Conservation (phyloP, 345 rosid genomes). For the Eucalyptus tenuipes region DNA sequence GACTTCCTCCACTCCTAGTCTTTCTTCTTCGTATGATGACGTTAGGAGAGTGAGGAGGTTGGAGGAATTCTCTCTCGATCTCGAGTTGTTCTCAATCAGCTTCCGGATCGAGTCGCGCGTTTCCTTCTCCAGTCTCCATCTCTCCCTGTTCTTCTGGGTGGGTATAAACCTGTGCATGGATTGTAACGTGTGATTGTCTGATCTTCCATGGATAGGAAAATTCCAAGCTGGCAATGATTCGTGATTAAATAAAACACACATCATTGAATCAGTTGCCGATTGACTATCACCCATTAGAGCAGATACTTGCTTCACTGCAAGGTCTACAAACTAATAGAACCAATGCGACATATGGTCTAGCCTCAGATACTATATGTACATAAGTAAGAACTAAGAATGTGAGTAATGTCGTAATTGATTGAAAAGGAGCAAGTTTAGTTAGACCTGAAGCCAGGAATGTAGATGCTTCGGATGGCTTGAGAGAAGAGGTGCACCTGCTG, state of each 20-base stretch:
- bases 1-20: slow-evolving; percentile 45
- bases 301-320: not conserved
- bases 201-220: not conserved
- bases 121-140: slow-evolving; percentile 60
- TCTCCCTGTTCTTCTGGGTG: slow-evolving; percentile 62
- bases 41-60: slow-evolving; percentile 47
- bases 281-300: not conserved
- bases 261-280: not conserved
- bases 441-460: slow-evolving; percentile 81
- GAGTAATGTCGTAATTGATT: not conserved
- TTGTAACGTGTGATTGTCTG: not conserved
- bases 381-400: not conserved
- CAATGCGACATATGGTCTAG: not conserved
- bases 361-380: not conserved
- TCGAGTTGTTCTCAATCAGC: slow-evolving; percentile 29
- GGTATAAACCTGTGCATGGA: slow-evolving; percentile 46
- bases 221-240: not conserved
- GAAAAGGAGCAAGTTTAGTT: not conserved
- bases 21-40: slow-evolving; percentile 51
- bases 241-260: not conserved
- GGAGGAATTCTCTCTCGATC: slow-evolving; percentile 14
- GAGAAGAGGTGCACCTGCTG: slow-evolving; percentile 46
- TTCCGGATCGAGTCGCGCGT: slow-evolving; percentile 41
- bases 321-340: not conserved
- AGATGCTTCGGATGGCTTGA: slow-evolving; percentile 41